Evolutionary conservation across 495 filamentous ascomycete species (phyloP), one percentile per base, ranked within the genome.

Genomic region (Zalerion maritima): DNA sequence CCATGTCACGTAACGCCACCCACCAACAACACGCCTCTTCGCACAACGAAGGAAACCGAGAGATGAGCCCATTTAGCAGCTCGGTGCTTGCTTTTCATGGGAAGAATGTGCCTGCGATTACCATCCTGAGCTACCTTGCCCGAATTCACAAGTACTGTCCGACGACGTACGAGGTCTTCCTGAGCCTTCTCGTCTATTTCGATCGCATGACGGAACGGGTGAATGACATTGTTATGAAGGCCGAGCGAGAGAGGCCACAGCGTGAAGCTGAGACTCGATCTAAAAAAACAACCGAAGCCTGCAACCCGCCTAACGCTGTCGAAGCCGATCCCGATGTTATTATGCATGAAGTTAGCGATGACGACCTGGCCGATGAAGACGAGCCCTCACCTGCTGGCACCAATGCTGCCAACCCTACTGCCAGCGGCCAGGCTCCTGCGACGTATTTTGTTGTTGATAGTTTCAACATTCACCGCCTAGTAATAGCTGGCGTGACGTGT

Each of bases 101-200:
- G 15, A 99, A 96, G 57, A 99, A 99, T 38, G 83, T 96, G 6
- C 89, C 89, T 2, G 89, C 78, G 46, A 99, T 99, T 36, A 91
- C 86, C 19, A 96, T 99, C 31, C 58, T 91, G 32, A 96, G 84
- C 63, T 99, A 99, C 40, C 60, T 99, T 16, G 87, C 73, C 47
- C 78, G 89, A 25, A 96, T 99, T 42, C 87, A 99, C 50, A 96
- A 94, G 54, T 99, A 99, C 47, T 99, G 89, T 44, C 89, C 89
- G 0, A 96, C 91, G 3, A 96, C 89, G 4, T 99, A 94, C 51
- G 89, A 99, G 55, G 89, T 99, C 0, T 99, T 99, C 43, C 58
- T 99, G 22, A 92, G 83, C 38, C 51, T 99, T 42, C 57, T 99
- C 29, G 84, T 99, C 22, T 99, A 99, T 44, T 99, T 99, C 54